phyloP scores from a whole-genome alignment of 1,284 basidiomycete genomes.

The Quambalaria eucalypti region DNA sequence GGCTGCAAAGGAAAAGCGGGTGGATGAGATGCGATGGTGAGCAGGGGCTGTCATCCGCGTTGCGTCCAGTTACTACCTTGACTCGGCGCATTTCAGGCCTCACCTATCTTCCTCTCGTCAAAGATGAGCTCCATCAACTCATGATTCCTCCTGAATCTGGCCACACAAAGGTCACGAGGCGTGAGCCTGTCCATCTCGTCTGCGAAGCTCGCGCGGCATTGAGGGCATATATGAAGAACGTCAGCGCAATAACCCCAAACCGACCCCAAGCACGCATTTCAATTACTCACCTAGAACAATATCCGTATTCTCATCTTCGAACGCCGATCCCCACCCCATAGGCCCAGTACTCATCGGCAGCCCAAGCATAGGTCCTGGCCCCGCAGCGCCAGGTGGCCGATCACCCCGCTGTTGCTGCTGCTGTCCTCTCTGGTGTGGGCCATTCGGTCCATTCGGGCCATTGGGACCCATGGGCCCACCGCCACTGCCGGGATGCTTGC shows the following conservation, averaged over 20 bases:
- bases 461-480: background rate
- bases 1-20: background rate
- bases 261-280: background rate
- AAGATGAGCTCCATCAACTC: constrained; percentile 37
- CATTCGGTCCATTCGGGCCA: no score
- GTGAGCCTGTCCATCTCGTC: constrained; percentile 39
- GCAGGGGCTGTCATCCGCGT: background rate
- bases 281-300: background rate
- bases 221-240: background rate
- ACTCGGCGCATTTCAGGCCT: background rate
- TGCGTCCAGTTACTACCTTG: no score
- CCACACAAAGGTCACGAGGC: constrained; percentile 35
- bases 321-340: background rate
- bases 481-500: background rate
- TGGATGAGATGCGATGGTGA: background rate
- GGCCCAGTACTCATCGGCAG: background rate
- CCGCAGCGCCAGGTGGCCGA: background rate
- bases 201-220: background rate
- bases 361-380: background rate
- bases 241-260: background rate
- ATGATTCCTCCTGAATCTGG: constrained; percentile 40
- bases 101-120: constrained; percentile 32
- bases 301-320: background rate
- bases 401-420: background rate
- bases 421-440: background rate